phyloP scores from a whole-genome alignment of 1,139 yeast species.

The Pichia sp. region DNA sequence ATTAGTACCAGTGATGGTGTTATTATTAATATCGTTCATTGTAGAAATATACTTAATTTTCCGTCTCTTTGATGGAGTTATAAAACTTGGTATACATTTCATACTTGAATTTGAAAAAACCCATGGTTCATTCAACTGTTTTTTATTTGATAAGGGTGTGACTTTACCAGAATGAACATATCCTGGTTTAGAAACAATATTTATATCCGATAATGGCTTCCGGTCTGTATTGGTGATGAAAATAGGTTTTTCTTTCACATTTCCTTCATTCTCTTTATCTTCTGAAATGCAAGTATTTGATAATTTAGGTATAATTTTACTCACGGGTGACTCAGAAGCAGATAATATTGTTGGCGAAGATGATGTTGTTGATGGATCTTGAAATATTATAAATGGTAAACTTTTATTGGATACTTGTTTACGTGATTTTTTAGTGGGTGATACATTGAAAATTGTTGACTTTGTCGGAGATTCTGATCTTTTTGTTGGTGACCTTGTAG shows the following conservation, averaged over 20 bases:
- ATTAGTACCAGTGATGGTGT: not conserved
- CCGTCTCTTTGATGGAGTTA: conserved; percentile 12
- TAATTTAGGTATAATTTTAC: not conserved
- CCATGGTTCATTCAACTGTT: conserved; percentile 13
- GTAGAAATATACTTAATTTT: conserved; percentile 3
- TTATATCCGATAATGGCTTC: conserved; percentile 9
- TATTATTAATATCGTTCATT: not conserved
- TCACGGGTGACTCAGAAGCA: not conserved
- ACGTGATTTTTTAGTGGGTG: conserved; percentile 5
- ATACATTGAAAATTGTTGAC: not conserved
- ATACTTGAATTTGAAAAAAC: not conserved
- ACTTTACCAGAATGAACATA: not conserved
- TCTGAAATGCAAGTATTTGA: not conserved
- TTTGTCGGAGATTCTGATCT: conserved; percentile 9
- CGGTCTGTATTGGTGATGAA: not conserved
- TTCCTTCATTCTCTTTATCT: conserved; percentile 1
- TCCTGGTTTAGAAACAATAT: conserved; percentile 11
- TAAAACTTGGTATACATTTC: conserved; percentile 9
- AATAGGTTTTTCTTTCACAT: not conserved
- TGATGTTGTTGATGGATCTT: conserved; percentile 3
- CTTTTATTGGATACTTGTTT: not conserved
- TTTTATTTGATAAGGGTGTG: not conserved
- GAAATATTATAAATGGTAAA: conserved; percentile 5
- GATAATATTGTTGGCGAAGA: not conserved
- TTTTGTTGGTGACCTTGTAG: conserved; percentile 2